Evolutionary conservation across 1,139 yeast genomes (phyloP).

Genomic region (Diutina neorugosa): DNA sequence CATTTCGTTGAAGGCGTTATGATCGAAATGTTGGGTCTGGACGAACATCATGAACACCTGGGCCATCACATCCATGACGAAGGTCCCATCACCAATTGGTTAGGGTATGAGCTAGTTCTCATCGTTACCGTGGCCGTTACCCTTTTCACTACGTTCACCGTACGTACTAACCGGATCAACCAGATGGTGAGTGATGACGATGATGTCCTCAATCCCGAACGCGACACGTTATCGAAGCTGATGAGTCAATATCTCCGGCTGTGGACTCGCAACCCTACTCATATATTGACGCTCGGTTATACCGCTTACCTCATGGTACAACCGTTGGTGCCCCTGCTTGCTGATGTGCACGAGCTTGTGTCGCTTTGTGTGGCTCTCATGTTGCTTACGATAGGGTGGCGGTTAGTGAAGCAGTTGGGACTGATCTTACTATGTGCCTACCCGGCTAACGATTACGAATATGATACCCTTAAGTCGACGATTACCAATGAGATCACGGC

Average conservation of each 20-base stretch:
- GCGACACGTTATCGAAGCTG: background rate
- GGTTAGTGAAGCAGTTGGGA: slow-evolving; percentile 38
- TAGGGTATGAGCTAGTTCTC: slow-evolving; percentile 20
- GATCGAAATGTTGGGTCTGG: slow-evolving; percentile 22
- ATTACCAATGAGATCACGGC: slow-evolving; percentile 26
- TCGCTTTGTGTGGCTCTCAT: slow-evolving; percentile 37
- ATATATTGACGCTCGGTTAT: slow-evolving; percentile 47
- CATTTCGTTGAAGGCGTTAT: slow-evolving; percentile 74
- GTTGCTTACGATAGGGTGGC: slow-evolving; percentile 44
- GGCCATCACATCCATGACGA: slow-evolving; percentile 42
- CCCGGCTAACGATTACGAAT: slow-evolving; percentile 33
- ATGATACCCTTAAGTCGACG: slow-evolving; percentile 21
- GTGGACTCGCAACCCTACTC: slow-evolving; percentile 37
- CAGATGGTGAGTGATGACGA: background rate
- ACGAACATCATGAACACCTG: slow-evolving; percentile 18
- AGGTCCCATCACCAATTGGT: slow-evolving; percentile 21
- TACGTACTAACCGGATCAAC: background rate
- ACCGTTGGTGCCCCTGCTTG: slow-evolving; percentile 22
- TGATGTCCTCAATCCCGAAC: background rate
- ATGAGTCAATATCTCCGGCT: background rate
- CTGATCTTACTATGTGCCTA: slow-evolving; percentile 40
- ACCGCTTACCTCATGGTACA: slow-evolving; percentile 23
- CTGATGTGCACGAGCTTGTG: slow-evolving; percentile 36
- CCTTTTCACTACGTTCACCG: slow-evolving; percentile 15
- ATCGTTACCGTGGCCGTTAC: slow-evolving; percentile 20